Evolutionary conservation across 2,329 filamentous ascomycete species (phyloP), one percentile per base, ranked within the genome.

Genomic region (Microdochium bolleyi): DNA sequence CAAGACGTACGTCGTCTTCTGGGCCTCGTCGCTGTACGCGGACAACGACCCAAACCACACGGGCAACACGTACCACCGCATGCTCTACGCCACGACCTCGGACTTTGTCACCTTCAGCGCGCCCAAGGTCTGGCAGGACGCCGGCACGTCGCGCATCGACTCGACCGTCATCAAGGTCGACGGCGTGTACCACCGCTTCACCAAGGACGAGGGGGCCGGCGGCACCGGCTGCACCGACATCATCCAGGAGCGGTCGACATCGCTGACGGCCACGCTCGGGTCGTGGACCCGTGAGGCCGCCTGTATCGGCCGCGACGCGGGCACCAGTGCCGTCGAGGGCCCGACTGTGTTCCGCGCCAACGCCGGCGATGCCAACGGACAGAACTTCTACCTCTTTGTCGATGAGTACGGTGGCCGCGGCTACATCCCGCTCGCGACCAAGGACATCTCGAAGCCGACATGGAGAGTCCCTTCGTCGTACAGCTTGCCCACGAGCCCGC

Each of bases 381-480:
- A 78, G 16, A 79, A 78, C 60, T 80, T 71, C 57, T 80, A 79
- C 56, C 72, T 81, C 0, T 80, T 80, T 48, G 74, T 80, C 0
- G 77, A 81, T 48, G 78, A 81, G 56, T 80, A 78, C 52, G 66
- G 61, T 2, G 71, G 69, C 3, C 70, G 76, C 3, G 77, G 76
- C 0, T 81, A 80, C 57, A 74, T 81, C 11, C 77, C 78, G 0
- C 68, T 81, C 0, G 74, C 78, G 63, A 79, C 78, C 0, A 56
- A 60, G 0, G 70, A 80, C 49, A 73, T 80, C 48, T 66, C 71
- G 11, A 74, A 72, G 13, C 77, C 77, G 0, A 54, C 61, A 7
- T 80, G 78, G 78, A 71, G 66, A 37, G 68, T 80, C 0, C 72
- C 77, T 0, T 56, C 57, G 5, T 68, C 64, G 0, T 80, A 74